These are phyloP conservation scores for Colletotrichum sp. DNA, from an alignment of 2,329 filamentous ascomycete genomes.

Conservation along the genomic window DNA sequence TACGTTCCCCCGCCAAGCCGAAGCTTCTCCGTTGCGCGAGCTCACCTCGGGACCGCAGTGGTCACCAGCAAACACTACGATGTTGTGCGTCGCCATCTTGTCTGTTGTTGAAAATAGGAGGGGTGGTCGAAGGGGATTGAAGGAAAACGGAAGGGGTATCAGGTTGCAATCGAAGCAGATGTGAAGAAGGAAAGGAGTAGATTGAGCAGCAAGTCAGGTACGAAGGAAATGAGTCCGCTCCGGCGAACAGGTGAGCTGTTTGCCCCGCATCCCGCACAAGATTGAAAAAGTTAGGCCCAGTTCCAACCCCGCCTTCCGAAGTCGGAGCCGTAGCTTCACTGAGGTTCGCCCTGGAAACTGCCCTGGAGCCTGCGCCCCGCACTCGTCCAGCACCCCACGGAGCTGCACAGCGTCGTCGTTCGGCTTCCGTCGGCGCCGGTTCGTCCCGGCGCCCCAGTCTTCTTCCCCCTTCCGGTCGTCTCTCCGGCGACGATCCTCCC, in stretches of 20 bases:
- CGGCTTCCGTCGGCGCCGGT: constrained; percentile 14
- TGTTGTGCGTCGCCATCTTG: constrained; percentile 74
- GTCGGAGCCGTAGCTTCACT: constrained; percentile 31
- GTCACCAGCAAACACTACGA: constrained; percentile 83
- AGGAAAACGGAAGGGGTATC: constrained; percentile 1
- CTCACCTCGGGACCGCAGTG: constrained; percentile 83
- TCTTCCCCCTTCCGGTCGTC: not conserved
- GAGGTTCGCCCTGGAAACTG: not conserved
- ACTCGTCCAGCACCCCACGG: not conserved
- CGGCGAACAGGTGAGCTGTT: not conserved
- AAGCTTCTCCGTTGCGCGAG: not conserved
- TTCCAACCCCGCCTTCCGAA: constrained; percentile 40
- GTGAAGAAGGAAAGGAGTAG: not conserved
- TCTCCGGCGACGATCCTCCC: not conserved
- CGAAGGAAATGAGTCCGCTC: not conserved
- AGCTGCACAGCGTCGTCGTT: not conserved
- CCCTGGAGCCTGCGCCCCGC: not conserved
- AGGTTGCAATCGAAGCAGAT: not conserved
- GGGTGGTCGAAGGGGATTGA: not conserved
- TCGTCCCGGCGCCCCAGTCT: constrained; percentile 6
- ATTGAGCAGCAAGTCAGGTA: not conserved
- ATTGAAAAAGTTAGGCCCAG: constrained; percentile 26
- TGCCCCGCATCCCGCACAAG: constrained; percentile 22
- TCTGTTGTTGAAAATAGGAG: not conserved
- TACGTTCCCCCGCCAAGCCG: not conserved